These are phyloP conservation scores for Mucor saturninus DNA, from an alignment of 371 early-diverging fungal species.

Conservation along the genomic window DNA sequence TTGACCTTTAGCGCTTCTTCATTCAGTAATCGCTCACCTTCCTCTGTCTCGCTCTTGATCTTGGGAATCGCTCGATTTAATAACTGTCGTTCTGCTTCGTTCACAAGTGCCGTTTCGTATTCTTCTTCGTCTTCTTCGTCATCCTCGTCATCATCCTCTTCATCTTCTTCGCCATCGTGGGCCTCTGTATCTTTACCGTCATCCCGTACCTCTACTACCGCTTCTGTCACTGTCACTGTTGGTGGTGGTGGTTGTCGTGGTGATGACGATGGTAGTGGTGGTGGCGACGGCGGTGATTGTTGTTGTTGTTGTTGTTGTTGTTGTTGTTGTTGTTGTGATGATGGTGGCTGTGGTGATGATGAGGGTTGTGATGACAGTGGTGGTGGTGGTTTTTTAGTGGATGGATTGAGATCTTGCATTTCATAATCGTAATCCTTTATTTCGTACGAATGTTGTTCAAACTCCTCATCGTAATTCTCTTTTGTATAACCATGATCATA, in stretches of 20 bases:
- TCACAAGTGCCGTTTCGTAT: slow-evolving; percentile 24
- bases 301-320: neutral
- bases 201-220: no score
- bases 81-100: slow-evolving; percentile 33
- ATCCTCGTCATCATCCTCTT: slow-evolving; percentile 8
- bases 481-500: neutral
- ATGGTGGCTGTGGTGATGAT: neutral
- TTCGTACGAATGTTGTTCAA: no score
- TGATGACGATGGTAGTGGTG: no score
- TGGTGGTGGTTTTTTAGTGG: no score
- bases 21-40: slow-evolving; percentile 23
- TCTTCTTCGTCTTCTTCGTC: slow-evolving; percentile 20
- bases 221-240: no score
- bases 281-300: no score
- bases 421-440: no score
- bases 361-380: no score
- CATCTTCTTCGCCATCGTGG: slow-evolving; percentile 11
- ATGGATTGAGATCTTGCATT: no score
- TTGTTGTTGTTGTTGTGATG: neutral
- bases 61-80: slow-evolving; percentile 16
- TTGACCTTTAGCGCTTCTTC: slow-evolving; percentile 29
- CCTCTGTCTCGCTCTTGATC: slow-evolving; percentile 21
- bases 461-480: no score
- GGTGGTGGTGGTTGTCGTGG: neutral
- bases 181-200: slow-evolving; percentile 1